Base-by-base conservation (phyloP, 2,329 filamentous ascomycete species). In the Pseudonectria buxi region DNA sequence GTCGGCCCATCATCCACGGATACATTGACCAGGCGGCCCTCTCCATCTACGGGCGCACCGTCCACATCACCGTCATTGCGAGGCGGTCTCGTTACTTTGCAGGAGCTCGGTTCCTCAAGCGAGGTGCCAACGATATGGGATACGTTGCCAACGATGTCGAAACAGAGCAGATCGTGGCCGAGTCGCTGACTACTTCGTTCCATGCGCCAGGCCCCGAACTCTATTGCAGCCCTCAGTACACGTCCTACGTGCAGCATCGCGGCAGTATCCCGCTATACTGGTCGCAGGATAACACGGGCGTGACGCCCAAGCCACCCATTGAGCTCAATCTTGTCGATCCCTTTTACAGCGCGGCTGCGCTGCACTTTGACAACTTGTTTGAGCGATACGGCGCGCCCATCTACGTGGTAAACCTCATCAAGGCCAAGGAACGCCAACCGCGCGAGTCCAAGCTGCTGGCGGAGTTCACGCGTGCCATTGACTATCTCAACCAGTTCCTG, bases 121-220 rank as follows among this genome's bases (percentile, higher is more conserved):
- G 92, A 39, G 92, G 92, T 24, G 85, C 88, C 31, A 98, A 98
- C 53, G 92, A 98, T 58, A 59, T 89, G 37, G 90, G 92, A 11
- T 94, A 94, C 57, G 92, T 98, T 36, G 94, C 92, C 34, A 98
- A 98, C 55, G 94, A 98, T 61, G 92, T 98, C 15, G 94, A 98
- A 63, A 96, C 92, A 1, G 92, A 98, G 62, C 92, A 98, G 58
- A 95, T 98, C 41, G 89, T 98, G 5, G 92, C 89, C 1, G 92
- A 98, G 56, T 86, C 88, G 50, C 69, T 90, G 33, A 95, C 88
- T 1, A 98, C 92, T 1, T 95, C 92, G 0, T 95, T 98, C 50
- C 92, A 98, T 63, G 83, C 86, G 3, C 87, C 92, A 4, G 90
- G 88, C 0, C 86, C 85, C 3, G 78, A 78, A 32, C 73, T 95